Evolutionary conservation across 177 flowering plant genomes (phyloP).

Genomic region (Vitis hybrid): DNA sequence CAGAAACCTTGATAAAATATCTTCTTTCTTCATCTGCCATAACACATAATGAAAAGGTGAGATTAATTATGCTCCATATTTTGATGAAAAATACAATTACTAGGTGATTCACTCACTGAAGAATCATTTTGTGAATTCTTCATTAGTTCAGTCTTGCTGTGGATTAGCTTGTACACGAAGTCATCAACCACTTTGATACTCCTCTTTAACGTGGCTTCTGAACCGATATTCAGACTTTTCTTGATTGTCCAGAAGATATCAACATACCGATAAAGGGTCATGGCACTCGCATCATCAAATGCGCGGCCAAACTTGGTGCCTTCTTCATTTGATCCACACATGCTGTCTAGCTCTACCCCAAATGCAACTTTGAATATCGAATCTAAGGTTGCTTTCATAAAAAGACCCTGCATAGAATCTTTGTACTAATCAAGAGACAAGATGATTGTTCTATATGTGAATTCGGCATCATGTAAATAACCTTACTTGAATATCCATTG

Average conservation of each 20-base stretch:
- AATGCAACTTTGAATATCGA: slow-evolving; percentile 83
- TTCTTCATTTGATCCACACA: slow-evolving; percentile 56
- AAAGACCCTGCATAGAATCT: slow-evolving; percentile 50
- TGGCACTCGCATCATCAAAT: slow-evolving; percentile 60
- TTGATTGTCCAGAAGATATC: slow-evolving; percentile 71
- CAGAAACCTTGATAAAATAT: slow-evolving; percentile 48
- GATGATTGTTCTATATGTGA: not conserved
- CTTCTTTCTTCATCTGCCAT: slow-evolving; percentile 38
- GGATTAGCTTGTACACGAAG: slow-evolving; percentile 47
- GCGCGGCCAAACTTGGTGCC: slow-evolving; percentile 47
- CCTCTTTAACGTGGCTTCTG: slow-evolving; percentile 52
- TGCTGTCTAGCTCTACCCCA: slow-evolving; percentile 66
- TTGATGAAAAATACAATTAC: not conserved
- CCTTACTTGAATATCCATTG: slow-evolving; percentile 59
- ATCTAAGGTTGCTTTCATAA: slow-evolving; percentile 76
- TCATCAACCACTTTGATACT: slow-evolving; percentile 42
- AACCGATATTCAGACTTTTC: slow-evolving; percentile 60
- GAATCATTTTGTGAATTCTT: slow-evolving; percentile 4
- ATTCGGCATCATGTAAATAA: not conserved
- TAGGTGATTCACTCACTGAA: slow-evolving; percentile 17
- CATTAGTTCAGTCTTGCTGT: slow-evolving; percentile 36
- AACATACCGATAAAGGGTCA: slow-evolving; percentile 47
- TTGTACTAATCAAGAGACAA: not conserved
- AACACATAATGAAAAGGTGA: not conserved
- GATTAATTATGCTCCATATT: no score